These are phyloP conservation scores for Solanum chaucha DNA, from an alignment of 257 asterid genomes.

Conservation along the genomic window DNA sequence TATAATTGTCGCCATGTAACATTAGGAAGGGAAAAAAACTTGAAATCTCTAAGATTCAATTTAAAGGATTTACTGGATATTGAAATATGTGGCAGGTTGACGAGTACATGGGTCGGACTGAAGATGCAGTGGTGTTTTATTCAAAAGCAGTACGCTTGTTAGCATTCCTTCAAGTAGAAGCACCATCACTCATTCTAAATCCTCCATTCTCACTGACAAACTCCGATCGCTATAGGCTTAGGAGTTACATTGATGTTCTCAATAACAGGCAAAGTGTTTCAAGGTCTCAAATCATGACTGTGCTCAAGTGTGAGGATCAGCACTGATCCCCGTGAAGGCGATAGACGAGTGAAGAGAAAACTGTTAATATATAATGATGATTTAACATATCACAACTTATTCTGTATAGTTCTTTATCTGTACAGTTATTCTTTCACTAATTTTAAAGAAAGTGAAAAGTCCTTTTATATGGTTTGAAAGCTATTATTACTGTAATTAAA, in stretches of 20 bases:
- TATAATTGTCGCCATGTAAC: background rate
- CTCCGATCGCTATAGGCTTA: conserved; percentile 57
- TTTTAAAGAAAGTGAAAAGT: background rate
- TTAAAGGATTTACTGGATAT: background rate
- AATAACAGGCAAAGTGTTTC: conserved; percentile 56
- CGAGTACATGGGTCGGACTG: conserved; percentile 56
- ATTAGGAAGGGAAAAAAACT: background rate
- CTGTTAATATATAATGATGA: background rate
- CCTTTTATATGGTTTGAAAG: background rate
- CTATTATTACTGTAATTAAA: background rate
- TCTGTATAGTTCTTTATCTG: background rate
- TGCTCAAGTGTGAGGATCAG: conserved; percentile 36
- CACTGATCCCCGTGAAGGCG: conserved; percentile 18
- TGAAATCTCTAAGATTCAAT: background rate
- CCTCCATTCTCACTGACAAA: conserved; percentile 76
- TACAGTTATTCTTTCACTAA: background rate
- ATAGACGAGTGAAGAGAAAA: background rate
- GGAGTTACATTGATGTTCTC: conserved; percentile 49
- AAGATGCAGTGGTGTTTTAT: conserved; percentile 43
- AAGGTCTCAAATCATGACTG: conserved; percentile 47
- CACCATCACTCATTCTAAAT: conserved; percentile 58
- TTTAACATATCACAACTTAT: background rate
- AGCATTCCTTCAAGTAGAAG: conserved; percentile 58
- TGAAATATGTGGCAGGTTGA: conserved; percentile 40
- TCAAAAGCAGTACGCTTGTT: conserved; percentile 55